Base-by-base conservation (phyloP, 2,329 filamentous ascomycete species). In the Epichloe coenophiala region DNA sequence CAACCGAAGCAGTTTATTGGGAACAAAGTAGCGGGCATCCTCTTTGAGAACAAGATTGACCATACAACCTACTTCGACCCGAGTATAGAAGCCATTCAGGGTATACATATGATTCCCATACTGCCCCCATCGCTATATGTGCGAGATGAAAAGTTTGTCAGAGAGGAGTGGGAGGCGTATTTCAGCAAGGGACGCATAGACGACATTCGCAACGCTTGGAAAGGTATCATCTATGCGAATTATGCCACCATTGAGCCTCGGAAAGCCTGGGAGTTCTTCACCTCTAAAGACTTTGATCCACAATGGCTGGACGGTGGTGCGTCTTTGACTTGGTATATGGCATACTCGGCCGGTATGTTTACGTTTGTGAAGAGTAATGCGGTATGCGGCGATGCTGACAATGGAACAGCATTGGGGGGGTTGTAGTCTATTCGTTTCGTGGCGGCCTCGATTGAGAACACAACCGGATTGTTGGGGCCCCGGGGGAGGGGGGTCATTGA, bases 41-140 rank as follows among this genome's bases (percentile, higher is more conserved):
- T 95, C 8, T 97, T 96, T 60, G 91, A 97, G 68, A 96, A 96
- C 72, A 97, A 97, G 69, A 77, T 89, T 49, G 88, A 97, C 64
- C 88, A 96, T 66, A 84, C 86, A 3, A 96, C 91, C 1, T 96
- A 88, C 68, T 96, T 96, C 60, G 87, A 88, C 44, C 65, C 71
- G 47, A 79, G 83, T 51, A 75, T 80, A 12, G 84, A 91, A 66
- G 87, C 80, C 58, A 77, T 94, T 54, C 70, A 79, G 60, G 85
- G 86, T 52, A 90, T 91, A 58, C 86, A 93, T 69, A 91, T 93
- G 86, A 74, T 91, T 33, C 88, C 88, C 1, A 68, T 90, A 44
- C 73, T 84, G 47, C 82, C 88, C 3, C 73, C 77, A 50, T 84
- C 84, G 2, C 72, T 82, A 5, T 78, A 86, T 53, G 80, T 82